These are phyloP conservation scores for Amphicarpaea edgeworthii DNA, from an alignment of 306 rosid genomes.

Conservation along the genomic window DNA sequence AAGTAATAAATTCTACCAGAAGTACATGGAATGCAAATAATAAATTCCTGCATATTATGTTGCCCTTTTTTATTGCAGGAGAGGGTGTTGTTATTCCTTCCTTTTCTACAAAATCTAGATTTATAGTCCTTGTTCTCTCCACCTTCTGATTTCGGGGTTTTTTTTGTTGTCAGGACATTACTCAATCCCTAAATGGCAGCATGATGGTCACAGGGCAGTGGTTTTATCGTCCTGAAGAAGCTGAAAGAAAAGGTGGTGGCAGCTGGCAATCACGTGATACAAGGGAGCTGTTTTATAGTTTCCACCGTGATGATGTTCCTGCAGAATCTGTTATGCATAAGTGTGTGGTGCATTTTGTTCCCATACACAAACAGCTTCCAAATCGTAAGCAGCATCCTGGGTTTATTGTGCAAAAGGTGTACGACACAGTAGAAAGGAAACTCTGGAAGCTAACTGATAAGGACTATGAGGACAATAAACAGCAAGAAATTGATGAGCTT, in stretches of 20 bases:
- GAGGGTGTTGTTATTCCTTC: conserved; percentile 13
- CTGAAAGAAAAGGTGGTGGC: conserved; percentile 90
- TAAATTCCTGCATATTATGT: background rate
- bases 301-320: conserved; percentile 94
- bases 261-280: conserved; percentile 87
- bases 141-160: conserved; percentile 40
- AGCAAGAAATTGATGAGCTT: conserved; percentile 87
- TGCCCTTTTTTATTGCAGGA: background rate
- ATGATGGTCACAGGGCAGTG: conserved; percentile 91
- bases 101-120: conserved; percentile 19
- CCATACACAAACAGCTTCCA: conserved; percentile 86
- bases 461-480: conserved; percentile 85
- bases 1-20: background rate
- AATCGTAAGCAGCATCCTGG: conserved; percentile 91
- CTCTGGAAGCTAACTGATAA: conserved; percentile 97
- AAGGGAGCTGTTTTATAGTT: conserved; percentile 95
- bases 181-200: conserved; percentile 66
- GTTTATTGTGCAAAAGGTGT: conserved; percentile 91
- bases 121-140: conserved; percentile 11
- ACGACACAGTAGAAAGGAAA: conserved; percentile 83
- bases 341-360: conserved; percentile 96
- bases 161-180: conserved; percentile 70
- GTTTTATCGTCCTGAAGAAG: conserved; percentile 99
- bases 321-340: conserved; percentile 98
- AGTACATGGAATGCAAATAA: background rate